Evolutionary conservation across 768 basidiomycete species (phyloP), one percentile per base, ranked within the genome.

Genomic region (Boletellus emodensis): DNA sequence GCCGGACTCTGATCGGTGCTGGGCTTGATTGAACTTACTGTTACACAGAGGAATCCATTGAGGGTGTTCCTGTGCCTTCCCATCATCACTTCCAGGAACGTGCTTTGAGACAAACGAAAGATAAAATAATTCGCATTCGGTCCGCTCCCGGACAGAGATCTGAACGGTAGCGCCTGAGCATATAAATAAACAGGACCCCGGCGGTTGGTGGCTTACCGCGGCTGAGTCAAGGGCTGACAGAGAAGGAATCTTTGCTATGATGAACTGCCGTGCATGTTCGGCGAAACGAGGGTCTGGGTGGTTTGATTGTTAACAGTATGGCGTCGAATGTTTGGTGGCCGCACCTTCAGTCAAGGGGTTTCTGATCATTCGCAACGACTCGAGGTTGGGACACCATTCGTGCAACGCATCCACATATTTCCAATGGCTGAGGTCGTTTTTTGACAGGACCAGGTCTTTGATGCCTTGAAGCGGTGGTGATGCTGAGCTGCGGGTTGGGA

Each of bases 121-220:
- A 68, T 93, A 95, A 63, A 88, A 88, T 22, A 90, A 63, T 67
- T 95, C 92, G 43, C 83, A 81, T 60, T 94, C 92, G n/a, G 69
- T 72, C 36, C 92, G 77, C 64, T 93, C 89, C 55, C 77, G 82
- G 9, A 64, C 55, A 9, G 84, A 79, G 40, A 94, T 80, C 89
- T 93, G 56, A 53, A 47, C 10, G 41, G 28, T 24, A 34, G 39
- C 40, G 36, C 43, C 20, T 61, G 34, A 63, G 58, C 36, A 35
- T 44, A 32, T 39, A 43, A 22, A 30, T 30, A 30, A 40, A 52
- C 24, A 40, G 20, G 20, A 20, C 20, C 20, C 20, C 30, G 41
- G 26, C 22, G 39, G 26, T 17, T 36, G 36, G 35, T 28, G 51
- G 50, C 83, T 59, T 65, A 87, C 87, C 57, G 60, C 56, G 43